Conservation (phyloP, 768 basidiomycete genomes). For the Pleurotus platypus region DNA sequence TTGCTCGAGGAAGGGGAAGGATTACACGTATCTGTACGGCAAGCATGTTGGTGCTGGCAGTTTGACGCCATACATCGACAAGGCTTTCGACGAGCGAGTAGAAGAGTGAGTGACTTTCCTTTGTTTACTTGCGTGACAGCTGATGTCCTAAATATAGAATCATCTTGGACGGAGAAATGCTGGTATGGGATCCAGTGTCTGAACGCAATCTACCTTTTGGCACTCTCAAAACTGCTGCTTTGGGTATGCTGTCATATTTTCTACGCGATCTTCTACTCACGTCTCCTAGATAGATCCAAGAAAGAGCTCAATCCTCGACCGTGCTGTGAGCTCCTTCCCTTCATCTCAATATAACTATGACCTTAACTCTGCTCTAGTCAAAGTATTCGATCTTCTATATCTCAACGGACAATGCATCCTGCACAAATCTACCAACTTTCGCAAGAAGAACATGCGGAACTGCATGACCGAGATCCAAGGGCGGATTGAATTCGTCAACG, state of each 20-base stretch:
- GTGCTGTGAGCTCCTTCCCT: slow-evolving; percentile 63
- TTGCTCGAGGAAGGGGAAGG: slow-evolving; percentile 89
- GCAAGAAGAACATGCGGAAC: slow-evolving; percentile 73
- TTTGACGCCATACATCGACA: slow-evolving; percentile 81
- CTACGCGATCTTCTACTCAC: neutral
- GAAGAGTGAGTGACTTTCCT: slow-evolving; percentile 60
- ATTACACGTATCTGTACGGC: slow-evolving; percentile 91
- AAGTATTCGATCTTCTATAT: slow-evolving; percentile 92
- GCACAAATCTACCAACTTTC: slow-evolving; percentile 63
- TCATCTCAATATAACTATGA: neutral
- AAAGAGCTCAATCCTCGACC: slow-evolving; percentile 76
- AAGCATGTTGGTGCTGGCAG: slow-evolving; percentile 79
- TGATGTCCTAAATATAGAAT: slow-evolving; percentile 46
- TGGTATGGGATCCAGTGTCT: slow-evolving; percentile 93
- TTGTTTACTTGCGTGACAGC: neutral
- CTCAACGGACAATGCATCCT: slow-evolving; percentile 82
- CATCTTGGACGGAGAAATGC: slow-evolving; percentile 96
- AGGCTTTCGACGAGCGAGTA: slow-evolving; percentile 70
- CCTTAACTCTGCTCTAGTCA: slow-evolving; percentile 54
- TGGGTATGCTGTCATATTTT: slow-evolving; percentile 44
- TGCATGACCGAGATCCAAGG: slow-evolving; percentile 71
- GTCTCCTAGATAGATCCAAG: slow-evolving; percentile 59
- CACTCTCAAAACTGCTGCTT: slow-evolving; percentile 87
- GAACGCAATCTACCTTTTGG: slow-evolving; percentile 91
- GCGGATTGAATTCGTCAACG: slow-evolving; percentile 73